Percentiles rank a stretch among this genome's conserved stretches.
phyloP scores from a whole-genome alignment of 2,329 filamentous ascomycete species.

The Saccharata proteae region DNA sequence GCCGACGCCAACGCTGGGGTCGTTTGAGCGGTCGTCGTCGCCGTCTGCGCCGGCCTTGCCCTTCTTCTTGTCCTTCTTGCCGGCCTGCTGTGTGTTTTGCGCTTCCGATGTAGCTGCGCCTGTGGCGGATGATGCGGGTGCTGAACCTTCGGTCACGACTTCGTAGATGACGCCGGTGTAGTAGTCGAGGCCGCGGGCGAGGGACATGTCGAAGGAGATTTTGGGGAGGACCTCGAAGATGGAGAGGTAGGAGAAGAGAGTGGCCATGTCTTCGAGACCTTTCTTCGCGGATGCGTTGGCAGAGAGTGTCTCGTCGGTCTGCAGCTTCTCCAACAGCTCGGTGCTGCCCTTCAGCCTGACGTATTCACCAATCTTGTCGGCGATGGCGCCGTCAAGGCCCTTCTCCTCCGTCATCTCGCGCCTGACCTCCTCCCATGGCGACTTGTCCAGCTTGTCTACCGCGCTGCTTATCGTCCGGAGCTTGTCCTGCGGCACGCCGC shows the following conservation, averaged over 20 bases:
- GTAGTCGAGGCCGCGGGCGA: conserved; percentile 86
- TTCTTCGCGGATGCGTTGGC: conserved; percentile 65
- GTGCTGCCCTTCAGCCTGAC: conserved; percentile 65
- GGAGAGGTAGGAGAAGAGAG: conserved; percentile 73
- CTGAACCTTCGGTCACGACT: conserved; percentile 71
- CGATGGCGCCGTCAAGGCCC: conserved; percentile 61
- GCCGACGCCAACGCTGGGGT: conserved; percentile 73
- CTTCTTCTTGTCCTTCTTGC: conserved; percentile 29
- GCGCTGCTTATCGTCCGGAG: conserved; percentile 82
- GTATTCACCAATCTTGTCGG: conserved; percentile 78
- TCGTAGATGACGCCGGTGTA: conserved; percentile 89
- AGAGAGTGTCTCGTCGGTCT: conserved; percentile 53
- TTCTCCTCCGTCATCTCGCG: conserved; percentile 93
- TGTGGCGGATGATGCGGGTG: conserved; percentile 30
- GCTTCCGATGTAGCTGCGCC: conserved; percentile 23
- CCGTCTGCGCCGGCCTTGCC: conserved; percentile 31
- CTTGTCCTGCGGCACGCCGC: conserved; percentile 77
- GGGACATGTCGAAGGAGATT: conserved; percentile 78
- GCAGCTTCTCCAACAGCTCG: conserved; percentile 60
- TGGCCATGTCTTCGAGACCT: conserved; percentile 67
- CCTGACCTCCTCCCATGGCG: conserved; percentile 75
- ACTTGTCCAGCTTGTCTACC: conserved; percentile 91
- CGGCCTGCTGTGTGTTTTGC: conserved; percentile 29
- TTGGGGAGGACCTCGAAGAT: conserved; percentile 60
- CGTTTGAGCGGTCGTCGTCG: conserved; percentile 60